Evolutionary conservation across 768 basidiomycete genomes (phyloP), one percentile per base, ranked within the genome.

Genomic region (Lactarius deliciosus): DNA sequence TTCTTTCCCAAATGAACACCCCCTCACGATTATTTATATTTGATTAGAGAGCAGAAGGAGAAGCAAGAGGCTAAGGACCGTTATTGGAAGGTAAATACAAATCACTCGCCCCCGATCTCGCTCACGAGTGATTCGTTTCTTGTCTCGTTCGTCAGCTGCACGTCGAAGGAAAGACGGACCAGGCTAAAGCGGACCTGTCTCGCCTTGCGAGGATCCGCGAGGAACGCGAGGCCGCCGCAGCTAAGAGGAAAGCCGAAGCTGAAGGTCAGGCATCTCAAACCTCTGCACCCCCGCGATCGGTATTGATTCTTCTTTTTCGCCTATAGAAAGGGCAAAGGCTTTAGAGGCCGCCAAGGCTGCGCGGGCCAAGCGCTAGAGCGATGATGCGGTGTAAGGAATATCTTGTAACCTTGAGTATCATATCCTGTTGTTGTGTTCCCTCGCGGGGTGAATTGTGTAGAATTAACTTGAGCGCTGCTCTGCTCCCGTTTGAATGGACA

Each of bases 121-220:
- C 13, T 28, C 22, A 22, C 16, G 16, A 15, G 20, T 50, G 20
- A n/a, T 22, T 28, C 43, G 22, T 50, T 64, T 30, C 18, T 68
- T 58, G 64, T 40, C 3, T 54, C 34, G 22, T 28, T 59, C 15
- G 5, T 10, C 70, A 91, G 90, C 80, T 91, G 38, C 90, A 93
- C 72, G 60, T 79, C 18, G 80, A 84, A 76, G 96, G 96, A 67
- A 91, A 97, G 86, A 98, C 96, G 0, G 87, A 90, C 41, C 83
- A 97, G 75, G 95, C 96, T 22, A 91, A 94, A 79, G 76, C 88
- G 4, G 96, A 98, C 76, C 86, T 98, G 59, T 85, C 89, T 22
- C 85, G 96, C 41, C 85, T 98, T 18, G 85, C 86, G 56, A 90
- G 88, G 85, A 92, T 98, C 73, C 85, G 85, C 66, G 88, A 86